These are phyloP conservation scores for Saturnispora halmiae DNA, from an alignment of 805 yeast species.

Conservation along the genomic window DNA sequence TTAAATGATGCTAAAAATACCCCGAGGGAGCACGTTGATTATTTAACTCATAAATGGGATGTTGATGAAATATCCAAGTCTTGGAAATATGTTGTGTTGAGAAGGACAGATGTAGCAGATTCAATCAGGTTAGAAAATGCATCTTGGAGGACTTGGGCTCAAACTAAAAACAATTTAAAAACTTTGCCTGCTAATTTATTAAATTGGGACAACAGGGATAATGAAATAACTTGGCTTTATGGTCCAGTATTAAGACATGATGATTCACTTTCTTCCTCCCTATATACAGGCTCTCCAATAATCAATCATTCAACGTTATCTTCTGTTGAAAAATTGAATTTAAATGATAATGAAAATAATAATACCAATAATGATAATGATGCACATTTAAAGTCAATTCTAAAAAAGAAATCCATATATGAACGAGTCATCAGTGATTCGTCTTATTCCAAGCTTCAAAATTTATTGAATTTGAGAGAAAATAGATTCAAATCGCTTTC, in stretches of 20 bases:
- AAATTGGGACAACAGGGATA: conserved; percentile 87
- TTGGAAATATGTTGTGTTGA: conserved; percentile 85
- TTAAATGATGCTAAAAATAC: conserved; percentile 65
- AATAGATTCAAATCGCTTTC: conserved; percentile 23
- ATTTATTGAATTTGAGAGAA: conserved; percentile 25
- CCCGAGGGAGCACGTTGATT: conserved; percentile 89
- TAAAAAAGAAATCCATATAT: conserved; percentile 77
- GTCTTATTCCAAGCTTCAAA: conserved; percentile 27
- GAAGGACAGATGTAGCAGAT: conserved; percentile 75
- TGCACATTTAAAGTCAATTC: conserved; percentile 59
- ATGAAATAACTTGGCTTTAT: conserved; percentile 95
- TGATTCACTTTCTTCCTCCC: neutral
- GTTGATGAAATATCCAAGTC: conserved; percentile 88
- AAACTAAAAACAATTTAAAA: conserved; percentile 56
- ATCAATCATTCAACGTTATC: neutral
- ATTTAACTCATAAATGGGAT: conserved; percentile 92
- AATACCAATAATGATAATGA: conserved; percentile 6
- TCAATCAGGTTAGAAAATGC: conserved; percentile 77
- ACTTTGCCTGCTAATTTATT: conserved; percentile 88
- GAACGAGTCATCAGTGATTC: conserved; percentile 67
- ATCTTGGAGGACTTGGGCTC: conserved; percentile 96
- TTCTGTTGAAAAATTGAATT: neutral
- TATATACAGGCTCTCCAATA: conserved; percentile 1
- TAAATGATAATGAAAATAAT: conserved; percentile 1
- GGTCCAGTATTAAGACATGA: conserved; percentile 52